These are phyloP conservation scores for Oxyria digyna DNA, from an alignment of 148 eudicot genomes.

Conservation along the genomic window DNA sequence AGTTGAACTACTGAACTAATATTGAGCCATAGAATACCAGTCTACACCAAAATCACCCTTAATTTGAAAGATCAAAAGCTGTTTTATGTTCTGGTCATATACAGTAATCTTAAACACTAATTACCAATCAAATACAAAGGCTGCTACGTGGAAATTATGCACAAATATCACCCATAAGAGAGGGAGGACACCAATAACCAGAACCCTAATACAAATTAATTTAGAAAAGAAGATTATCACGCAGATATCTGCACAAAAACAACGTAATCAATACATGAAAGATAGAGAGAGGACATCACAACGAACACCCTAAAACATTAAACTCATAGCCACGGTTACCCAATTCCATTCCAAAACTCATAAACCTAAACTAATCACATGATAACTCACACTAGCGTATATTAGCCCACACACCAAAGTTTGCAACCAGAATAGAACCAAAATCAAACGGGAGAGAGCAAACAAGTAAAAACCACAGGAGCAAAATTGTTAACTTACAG, in stretches of 20 bases:
- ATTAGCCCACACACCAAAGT: background rate
- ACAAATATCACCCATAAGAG: background rate
- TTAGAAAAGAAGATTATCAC: background rate
- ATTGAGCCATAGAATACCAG: background rate
- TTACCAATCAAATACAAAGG: background rate
- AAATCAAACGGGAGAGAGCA: background rate
- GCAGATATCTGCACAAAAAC: background rate
- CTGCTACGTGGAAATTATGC: background rate
- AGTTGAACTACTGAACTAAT: background rate
- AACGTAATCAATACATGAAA: background rate
- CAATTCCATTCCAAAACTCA: background rate
- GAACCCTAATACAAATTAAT: background rate
- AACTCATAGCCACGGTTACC: background rate
- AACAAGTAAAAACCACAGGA: background rate
- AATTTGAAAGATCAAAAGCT: background rate
- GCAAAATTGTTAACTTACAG: constrained; percentile 25
- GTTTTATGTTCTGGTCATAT: background rate
- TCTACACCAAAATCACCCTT: background rate
- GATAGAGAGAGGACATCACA: background rate
- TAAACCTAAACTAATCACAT: background rate
- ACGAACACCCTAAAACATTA: background rate
- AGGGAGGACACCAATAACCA: background rate
- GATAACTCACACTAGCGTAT: background rate
- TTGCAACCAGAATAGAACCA: background rate
- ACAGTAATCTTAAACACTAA: background rate